These are phyloP conservation scores for Comarum palustre DNA, from an alignment of 306 rosid genomes.

Conservation along the genomic window DNA sequence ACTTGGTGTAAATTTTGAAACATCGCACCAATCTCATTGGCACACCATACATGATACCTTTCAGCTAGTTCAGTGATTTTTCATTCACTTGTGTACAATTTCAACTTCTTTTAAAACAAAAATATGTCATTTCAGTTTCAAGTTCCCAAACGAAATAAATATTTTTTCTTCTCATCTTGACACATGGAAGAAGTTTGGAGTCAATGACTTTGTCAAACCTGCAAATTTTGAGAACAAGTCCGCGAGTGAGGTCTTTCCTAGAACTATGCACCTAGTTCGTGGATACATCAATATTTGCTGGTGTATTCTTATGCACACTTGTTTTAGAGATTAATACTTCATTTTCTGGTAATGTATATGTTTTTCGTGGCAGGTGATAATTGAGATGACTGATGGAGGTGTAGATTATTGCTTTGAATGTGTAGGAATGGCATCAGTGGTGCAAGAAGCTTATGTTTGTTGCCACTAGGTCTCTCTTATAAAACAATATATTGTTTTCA, in stretches of 20 bases:
- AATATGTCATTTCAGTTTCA: too few species aligned
- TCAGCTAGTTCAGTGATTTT: too few species aligned
- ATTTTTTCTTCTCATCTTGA: background rate
- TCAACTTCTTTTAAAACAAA: too few species aligned
- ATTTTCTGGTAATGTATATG: background rate
- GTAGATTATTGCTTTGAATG: slow-evolving; percentile 89
- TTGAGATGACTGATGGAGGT: slow-evolving; percentile 64
- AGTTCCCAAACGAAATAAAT: too few species aligned
- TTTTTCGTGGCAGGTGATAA: slow-evolving; percentile 40
- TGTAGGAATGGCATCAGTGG: slow-evolving; percentile 67
- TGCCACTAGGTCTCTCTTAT: slow-evolving; percentile 54
- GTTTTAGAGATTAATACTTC: background rate
- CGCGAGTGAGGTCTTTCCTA: slow-evolving; percentile 57
- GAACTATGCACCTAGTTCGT: background rate
- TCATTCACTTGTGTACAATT: too few species aligned
- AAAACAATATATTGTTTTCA: too few species aligned
- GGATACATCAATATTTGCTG: background rate
- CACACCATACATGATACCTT: too few species aligned
- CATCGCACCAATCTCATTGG: too few species aligned
- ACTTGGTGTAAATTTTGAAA: too few species aligned
- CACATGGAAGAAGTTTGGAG: slow-evolving; percentile 70
- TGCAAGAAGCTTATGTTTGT: slow-evolving; percentile 73
- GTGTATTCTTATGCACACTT: background rate
- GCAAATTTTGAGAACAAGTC: slow-evolving; percentile 47
- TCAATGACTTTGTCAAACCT: slow-evolving; percentile 56